These are phyloP conservation scores for Trichoderma cornu-damae DNA, from an alignment of 2,329 filamentous ascomycete species.

Conservation along the genomic window DNA sequence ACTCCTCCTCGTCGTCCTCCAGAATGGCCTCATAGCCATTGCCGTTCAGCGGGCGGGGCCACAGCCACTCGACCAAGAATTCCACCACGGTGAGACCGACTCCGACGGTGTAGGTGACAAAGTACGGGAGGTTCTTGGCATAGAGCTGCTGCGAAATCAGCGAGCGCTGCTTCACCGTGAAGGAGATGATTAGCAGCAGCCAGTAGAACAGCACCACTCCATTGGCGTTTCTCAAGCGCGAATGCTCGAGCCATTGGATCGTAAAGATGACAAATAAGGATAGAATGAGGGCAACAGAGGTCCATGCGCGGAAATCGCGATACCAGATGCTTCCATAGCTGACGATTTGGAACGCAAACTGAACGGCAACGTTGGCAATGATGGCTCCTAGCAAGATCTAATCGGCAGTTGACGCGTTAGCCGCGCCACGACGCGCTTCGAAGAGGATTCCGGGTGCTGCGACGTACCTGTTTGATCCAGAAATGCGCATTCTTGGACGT, in stretches of 20 bases:
- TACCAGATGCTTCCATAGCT: slow-evolving; percentile 65
- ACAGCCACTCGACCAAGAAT: slow-evolving; percentile 78
- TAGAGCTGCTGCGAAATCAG: slow-evolving; percentile 74
- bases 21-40: slow-evolving; percentile 55
- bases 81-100: slow-evolving; percentile 64
- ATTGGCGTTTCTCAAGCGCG: slow-evolving; percentile 76
- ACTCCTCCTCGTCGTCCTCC: slow-evolving; percentile 58
- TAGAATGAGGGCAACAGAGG: slow-evolving; percentile 63
- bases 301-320: slow-evolving; percentile 81
- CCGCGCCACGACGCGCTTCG: no score
- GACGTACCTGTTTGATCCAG: slow-evolving; percentile 75
- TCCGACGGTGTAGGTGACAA: slow-evolving; percentile 67
- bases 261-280: slow-evolving; percentile 70
- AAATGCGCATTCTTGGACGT: slow-evolving; percentile 87
- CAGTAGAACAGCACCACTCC: slow-evolving; percentile 89
- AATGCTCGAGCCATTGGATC: slow-evolving; percentile 83
- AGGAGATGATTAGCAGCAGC: slow-evolving; percentile 75
- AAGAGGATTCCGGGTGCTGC: not conserved
- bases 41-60: slow-evolving; percentile 62
- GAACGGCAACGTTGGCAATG: slow-evolving; percentile 61
- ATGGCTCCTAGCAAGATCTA: slow-evolving; percentile 61
- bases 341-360: slow-evolving; percentile 71
- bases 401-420: not conserved
- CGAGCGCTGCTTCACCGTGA: slow-evolving; percentile 78
- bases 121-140: slow-evolving; percentile 62